These are phyloP conservation scores for Cymbomonas tetramitiformis DNA, from an alignment of 139 green algal species.

Conservation along the genomic window DNA sequence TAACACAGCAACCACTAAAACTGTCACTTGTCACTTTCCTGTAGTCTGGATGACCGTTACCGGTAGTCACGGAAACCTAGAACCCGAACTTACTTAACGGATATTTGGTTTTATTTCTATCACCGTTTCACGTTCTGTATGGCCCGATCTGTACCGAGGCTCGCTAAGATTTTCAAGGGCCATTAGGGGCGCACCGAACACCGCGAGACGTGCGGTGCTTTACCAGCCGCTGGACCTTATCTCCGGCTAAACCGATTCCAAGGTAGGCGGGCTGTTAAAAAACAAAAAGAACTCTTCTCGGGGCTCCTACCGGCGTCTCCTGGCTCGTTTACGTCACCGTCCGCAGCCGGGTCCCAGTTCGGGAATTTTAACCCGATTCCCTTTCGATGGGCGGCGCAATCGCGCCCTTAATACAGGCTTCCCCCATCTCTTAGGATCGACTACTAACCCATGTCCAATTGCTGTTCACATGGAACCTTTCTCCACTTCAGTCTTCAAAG, in stretches of 20 bases:
- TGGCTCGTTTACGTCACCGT: constrained; percentile 69
- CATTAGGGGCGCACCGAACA: constrained; percentile 69
- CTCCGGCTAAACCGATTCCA: constrained; percentile 76
- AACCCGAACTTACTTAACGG: too few species aligned
- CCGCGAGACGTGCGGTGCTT: constrained; percentile 63
- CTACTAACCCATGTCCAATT: constrained; percentile 88
- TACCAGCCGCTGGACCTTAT: constrained; percentile 70
- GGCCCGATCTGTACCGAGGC: constrained; percentile 50
- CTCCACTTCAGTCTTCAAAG: constrained; percentile 81
- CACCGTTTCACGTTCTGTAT: too few species aligned
- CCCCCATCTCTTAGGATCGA: constrained; percentile 80
- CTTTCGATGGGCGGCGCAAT: constrained; percentile 68
- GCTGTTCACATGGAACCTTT: constrained; percentile 89
- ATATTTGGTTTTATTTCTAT: too few species aligned
- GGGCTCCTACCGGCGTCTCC: constrained; percentile 61
- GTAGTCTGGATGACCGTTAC: too few species aligned
- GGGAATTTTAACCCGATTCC: constrained; percentile 86
- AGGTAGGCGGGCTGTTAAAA: constrained; percentile 71
- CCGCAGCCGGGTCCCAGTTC: constrained; percentile 65
- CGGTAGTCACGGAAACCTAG: too few species aligned
- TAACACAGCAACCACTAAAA: too few species aligned
- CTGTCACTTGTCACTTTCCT: too few species aligned
- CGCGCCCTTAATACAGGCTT: constrained; percentile 68
- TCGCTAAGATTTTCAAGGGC: constrained; percentile 75
- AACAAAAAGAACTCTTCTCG: constrained; percentile 89